These are phyloP conservation scores for Chrysochromulina parva DNA, from an alignment of 78 protist species.

Conservation along the genomic window DNA sequence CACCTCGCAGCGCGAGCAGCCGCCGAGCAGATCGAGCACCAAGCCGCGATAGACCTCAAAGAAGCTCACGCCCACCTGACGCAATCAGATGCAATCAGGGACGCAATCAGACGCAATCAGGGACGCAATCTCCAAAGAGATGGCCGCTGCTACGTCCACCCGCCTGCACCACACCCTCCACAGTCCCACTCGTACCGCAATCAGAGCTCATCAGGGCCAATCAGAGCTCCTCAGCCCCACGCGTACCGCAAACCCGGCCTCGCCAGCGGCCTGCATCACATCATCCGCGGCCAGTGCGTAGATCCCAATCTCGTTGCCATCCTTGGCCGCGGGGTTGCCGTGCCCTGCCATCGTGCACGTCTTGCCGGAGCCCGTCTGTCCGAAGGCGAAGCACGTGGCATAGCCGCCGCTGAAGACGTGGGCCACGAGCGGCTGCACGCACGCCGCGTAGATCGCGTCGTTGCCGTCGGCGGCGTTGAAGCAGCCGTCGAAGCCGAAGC, in stretches of 20 bases:
- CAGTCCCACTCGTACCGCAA: not conserved
- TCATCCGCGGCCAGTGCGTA: slow-evolving; percentile 8
- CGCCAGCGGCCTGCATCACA: not conserved
- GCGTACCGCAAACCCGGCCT: not conserved
- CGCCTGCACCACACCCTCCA: too few species aligned
- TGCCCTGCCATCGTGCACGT: slow-evolving; percentile 38
- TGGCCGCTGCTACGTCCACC: too few species aligned
- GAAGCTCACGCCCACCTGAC: too few species aligned
- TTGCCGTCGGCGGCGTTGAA: not conserved
- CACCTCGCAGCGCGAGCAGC: not conserved
- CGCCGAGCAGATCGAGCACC: slow-evolving; percentile 21
- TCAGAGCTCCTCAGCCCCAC: not conserved
- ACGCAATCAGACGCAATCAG: too few species aligned
- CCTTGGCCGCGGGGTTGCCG: not conserved
- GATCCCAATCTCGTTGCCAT: not conserved
- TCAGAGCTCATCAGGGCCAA: not conserved
- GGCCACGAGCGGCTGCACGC: not conserved
- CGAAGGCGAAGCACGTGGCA: slow-evolving; percentile 28
- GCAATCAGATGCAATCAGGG: too few species aligned
- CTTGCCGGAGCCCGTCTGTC: slow-evolving; percentile 52
- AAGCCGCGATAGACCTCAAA: too few species aligned
- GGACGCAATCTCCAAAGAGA: too few species aligned
- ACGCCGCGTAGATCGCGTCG: not conserved
- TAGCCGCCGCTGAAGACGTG: not conserved
- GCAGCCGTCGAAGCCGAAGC: slow-evolving; percentile 15